Conservation (phyloP, 257 asterid genomes). For the Petunia secreta region DNA sequence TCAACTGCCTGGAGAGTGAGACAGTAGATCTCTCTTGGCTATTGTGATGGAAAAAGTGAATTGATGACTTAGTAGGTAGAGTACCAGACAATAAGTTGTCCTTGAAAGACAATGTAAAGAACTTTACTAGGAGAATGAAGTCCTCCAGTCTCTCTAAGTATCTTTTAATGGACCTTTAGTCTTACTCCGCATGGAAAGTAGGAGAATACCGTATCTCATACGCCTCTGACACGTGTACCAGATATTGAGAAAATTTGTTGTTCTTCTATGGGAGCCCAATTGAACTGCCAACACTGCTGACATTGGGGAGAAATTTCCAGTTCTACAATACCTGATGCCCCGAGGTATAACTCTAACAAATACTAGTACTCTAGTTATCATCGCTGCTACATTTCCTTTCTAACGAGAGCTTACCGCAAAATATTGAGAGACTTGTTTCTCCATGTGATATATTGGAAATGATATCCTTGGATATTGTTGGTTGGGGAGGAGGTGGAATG, state of each 20-base stretch:
- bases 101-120: not conserved
- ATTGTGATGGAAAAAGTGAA: conserved; percentile 1
- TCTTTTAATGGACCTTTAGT: too few species aligned
- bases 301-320: not conserved
- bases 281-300: not conserved
- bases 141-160: not conserved
- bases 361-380: not conserved
- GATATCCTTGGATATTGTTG: not conserved
- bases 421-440: not conserved
- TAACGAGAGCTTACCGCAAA: not conserved
- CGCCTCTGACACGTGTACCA: not conserved
- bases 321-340: not conserved
- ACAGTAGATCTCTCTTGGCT: not conserved
- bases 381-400: not conserved
- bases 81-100: not conserved
- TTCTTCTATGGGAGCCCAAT: not conserved
- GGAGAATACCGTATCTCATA: not conserved
- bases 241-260: not conserved
- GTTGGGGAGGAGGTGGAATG: not conserved
- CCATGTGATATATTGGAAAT: conserved; percentile 7
- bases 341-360: not conserved
- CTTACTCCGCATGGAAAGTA: too few species aligned
- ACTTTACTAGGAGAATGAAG: not conserved
- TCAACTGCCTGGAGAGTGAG: not conserved
- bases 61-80: not conserved